phyloP scores from a whole-genome alignment of 2,329 filamentous ascomycete species.

The Aspergillus terreus region DNA sequence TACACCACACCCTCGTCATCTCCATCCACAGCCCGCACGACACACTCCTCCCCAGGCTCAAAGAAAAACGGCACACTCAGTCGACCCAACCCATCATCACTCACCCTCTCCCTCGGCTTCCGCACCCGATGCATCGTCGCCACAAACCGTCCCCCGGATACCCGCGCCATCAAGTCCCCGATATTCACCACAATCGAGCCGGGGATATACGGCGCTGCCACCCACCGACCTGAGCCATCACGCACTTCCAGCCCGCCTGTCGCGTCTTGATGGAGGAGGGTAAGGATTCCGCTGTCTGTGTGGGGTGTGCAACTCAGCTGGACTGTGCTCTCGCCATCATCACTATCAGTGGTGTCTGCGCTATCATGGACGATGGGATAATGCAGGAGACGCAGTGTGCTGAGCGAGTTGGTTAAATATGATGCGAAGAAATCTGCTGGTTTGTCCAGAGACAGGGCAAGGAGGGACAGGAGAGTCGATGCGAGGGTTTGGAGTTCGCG shows the following conservation, averaged over 20 bases:
- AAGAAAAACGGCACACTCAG: slow-evolving; percentile 49
- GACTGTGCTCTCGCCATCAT: neutral
- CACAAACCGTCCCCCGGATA: slow-evolving; percentile 42
- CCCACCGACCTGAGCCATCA: slow-evolving; percentile 40
- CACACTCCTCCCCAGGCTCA: slow-evolving; percentile 42
- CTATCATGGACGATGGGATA: slow-evolving; percentile 30
- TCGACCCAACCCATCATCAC: slow-evolving; percentile 21
- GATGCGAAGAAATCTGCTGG: slow-evolving; percentile 37
- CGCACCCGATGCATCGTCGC: slow-evolving; percentile 46
- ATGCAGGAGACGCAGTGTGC: slow-evolving; percentile 44
- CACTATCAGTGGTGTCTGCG: too few relatives aligned
- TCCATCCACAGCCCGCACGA: slow-evolving; percentile 36
- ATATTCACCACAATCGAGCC: slow-evolving; percentile 45
- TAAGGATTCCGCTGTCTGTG: slow-evolving; percentile 46
- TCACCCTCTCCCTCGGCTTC: slow-evolving; percentile 13
- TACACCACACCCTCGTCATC: slow-evolving; percentile 33
- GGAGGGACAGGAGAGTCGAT: slow-evolving; percentile 35
- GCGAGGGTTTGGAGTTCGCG: slow-evolving; percentile 39
- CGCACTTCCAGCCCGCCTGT: slow-evolving; percentile 48
- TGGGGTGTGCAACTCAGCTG: slow-evolving; percentile 29
- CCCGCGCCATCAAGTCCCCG: slow-evolving; percentile 42
- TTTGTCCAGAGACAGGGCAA: slow-evolving; percentile 40
- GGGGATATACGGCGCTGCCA: slow-evolving; percentile 40
- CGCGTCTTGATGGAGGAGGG: slow-evolving; percentile 46
- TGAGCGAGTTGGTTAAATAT: slow-evolving; percentile 41